Evolutionary conservation across 73 alveolate species (phyloP), one percentile per base, ranked within the genome.

Genomic region (Paramecium biaurelia): DNA sequence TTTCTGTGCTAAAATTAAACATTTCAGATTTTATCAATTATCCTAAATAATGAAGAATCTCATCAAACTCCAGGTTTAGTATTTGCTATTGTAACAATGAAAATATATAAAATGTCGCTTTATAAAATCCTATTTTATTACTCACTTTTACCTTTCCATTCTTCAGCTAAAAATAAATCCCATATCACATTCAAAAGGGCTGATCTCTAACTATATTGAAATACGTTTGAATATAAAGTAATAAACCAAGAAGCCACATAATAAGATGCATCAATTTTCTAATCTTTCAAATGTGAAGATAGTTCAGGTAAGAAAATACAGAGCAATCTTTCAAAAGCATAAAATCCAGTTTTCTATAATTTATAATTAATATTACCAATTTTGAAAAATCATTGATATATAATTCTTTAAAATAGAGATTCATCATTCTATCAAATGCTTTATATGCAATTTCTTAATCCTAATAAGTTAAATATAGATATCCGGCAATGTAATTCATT

Each of bases 401-500:
- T 47, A 95, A 41, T 23, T 47, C 85, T 63, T 86, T 57, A 57
- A 92, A 95, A 49, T 95, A 84, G 23, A 96, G 70, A 14, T 95
- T 93, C 85, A 98, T 92, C 74, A 97, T 84, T 42, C 95, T 94
- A 76, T 89, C 93, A 96, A 95, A 96, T 23, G 96, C 95, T 53
- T 96, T 96, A 92, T 97, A 98, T 7, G 98, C 96, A 68, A 82
- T 93, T 11, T 88, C 95, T 84, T 98, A 99, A 57, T 97, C 96
- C 23, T 93, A 85, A 74, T 94, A 93, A 32, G 95, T 85, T 38
- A 95, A 76, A 93, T 96, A 96, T 21, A 98, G 92, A 89, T 96
- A 97, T 5, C 99, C 99, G 21, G 99, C 99, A 18, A 98, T 94
- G 92, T 97, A 98, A 90, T 98, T 98, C 99, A 98, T 98, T 10